phyloP scores from a whole-genome alignment of 1,139 yeast species.

The Ogataea hybrid region DNA sequence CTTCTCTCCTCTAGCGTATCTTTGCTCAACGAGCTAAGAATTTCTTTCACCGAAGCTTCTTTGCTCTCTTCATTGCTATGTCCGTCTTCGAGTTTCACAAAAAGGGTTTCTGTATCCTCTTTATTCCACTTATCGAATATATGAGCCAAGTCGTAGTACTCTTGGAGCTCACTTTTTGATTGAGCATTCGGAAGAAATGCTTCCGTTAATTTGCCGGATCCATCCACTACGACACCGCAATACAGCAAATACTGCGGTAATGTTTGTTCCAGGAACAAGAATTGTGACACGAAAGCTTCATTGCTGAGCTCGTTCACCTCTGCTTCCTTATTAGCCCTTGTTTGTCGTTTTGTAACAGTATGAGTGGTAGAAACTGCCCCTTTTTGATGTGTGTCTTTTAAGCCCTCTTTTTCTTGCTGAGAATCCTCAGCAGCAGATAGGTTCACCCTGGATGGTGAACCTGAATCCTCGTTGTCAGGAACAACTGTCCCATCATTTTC shows the following conservation, averaged over 20 bases:
- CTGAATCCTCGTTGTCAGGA: background rate
- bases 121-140: slow-evolving; percentile 44
- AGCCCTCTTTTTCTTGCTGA: background rate
- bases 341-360: slow-evolving; percentile 31
- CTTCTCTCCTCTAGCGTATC: slow-evolving; percentile 12
- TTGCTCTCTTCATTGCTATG: slow-evolving; percentile 11
- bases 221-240: slow-evolving; percentile 12
- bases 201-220: slow-evolving; percentile 4
- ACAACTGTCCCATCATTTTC: background rate
- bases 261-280: slow-evolving; percentile 13
- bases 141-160: slow-evolving; percentile 37
- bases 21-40: slow-evolving; percentile 34
- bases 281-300: slow-evolving; percentile 15
- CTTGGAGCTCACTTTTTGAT: slow-evolving; percentile 14
- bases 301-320: slow-evolving; percentile 19
- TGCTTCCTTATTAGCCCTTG: slow-evolving; percentile 23
- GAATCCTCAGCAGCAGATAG: background rate
- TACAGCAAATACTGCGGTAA: slow-evolving; percentile 19
- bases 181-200: slow-evolving; percentile 2
- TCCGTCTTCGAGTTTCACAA: slow-evolving; percentile 27
- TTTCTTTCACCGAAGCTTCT: slow-evolving; percentile 36
- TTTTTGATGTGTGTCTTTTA: background rate
- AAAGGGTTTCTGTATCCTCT: slow-evolving; percentile 36
- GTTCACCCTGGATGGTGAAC: background rate
- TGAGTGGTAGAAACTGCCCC: background rate